phyloP scores from a whole-genome alignment of 805 yeast species.

The Candida mattraensis region DNA sequence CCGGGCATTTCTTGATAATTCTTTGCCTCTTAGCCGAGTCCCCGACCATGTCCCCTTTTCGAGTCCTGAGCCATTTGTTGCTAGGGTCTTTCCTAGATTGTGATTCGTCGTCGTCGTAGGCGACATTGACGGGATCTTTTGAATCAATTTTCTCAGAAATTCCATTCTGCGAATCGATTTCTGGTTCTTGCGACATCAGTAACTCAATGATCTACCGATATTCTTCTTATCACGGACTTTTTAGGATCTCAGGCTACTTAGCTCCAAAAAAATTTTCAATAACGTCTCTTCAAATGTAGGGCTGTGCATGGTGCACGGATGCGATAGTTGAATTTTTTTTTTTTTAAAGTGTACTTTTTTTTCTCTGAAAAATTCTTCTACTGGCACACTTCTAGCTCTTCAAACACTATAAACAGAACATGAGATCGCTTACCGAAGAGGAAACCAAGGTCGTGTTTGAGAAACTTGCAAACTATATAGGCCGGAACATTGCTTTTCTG shows the following conservation, averaged over 20 bases:
- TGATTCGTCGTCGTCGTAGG: slow-evolving; percentile 13
- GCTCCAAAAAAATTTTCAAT: too few relatives aligned
- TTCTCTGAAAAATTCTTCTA: neutral
- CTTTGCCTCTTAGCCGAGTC: slow-evolving; percentile 32
- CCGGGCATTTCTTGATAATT: slow-evolving; percentile 32
- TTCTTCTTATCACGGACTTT: too few relatives aligned
- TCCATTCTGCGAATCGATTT: slow-evolving; percentile 7
- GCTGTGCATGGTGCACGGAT: too few relatives aligned
- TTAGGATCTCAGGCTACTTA: too few relatives aligned
- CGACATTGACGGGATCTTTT: slow-evolving; percentile 4
- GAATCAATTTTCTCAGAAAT: slow-evolving; percentile 10
- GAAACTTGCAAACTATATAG: slow-evolving; percentile 93
- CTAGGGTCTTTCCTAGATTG: slow-evolving; percentile 14
- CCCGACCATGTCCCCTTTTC: slow-evolving; percentile 29
- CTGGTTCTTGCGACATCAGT: neutral
- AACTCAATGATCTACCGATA: neutral
- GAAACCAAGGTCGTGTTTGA: slow-evolving; percentile 96
- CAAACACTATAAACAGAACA: too few relatives aligned
- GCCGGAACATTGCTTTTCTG: slow-evolving; percentile 87
- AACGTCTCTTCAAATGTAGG: too few relatives aligned
- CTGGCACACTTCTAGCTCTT: too few relatives aligned
- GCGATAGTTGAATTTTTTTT: too few relatives aligned
- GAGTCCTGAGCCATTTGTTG: slow-evolving; percentile 26
- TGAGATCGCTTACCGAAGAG: slow-evolving; percentile 96
- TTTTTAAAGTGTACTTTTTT: too few relatives aligned